These are phyloP conservation scores for Eremothecium gossypii DNA, from an alignment of 1,139 yeast genomes.

Conservation along the genomic window DNA sequence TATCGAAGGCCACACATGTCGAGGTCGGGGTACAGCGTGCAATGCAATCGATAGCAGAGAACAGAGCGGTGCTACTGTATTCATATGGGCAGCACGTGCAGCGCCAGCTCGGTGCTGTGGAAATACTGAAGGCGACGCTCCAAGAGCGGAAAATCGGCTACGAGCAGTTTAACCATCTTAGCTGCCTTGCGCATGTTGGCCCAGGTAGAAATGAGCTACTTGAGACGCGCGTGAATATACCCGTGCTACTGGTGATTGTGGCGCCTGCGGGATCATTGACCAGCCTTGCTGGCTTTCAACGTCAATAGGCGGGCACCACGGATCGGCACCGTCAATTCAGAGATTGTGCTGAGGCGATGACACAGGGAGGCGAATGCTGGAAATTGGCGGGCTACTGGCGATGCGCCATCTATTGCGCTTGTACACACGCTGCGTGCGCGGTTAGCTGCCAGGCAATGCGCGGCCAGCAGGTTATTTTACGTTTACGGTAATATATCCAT, in stretches of 20 bases:
- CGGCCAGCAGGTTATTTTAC: not conserved
- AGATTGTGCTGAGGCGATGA: too few relatives aligned
- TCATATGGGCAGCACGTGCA: slow-evolving; percentile 26
- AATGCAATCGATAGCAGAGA: not conserved
- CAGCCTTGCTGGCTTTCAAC: not conserved
- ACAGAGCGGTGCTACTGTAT: slow-evolving; percentile 9
- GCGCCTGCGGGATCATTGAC: not conserved
- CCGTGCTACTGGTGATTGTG: slow-evolving; percentile 14
- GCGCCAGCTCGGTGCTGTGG: slow-evolving; percentile 21
- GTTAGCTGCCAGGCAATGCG: not conserved
- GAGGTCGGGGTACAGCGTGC: not conserved
- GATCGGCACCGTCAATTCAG: too few relatives aligned
- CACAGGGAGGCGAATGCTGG: too few relatives aligned
- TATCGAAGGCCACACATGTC: not conserved
- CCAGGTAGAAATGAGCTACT: slow-evolving; percentile 23
- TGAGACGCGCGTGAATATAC: slow-evolving; percentile 20
- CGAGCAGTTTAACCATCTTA: slow-evolving; percentile 21
- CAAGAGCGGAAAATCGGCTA: slow-evolving; percentile 3
- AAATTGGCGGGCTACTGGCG: too few relatives aligned
- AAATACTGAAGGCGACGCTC: slow-evolving; percentile 16
- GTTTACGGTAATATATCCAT: too few relatives aligned
- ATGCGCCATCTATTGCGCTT: too few relatives aligned
- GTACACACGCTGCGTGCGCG: too few relatives aligned
- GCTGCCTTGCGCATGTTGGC: slow-evolving; percentile 14
- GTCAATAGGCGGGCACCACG: not conserved